phyloP scores from a whole-genome alignment of 2,329 filamentous ascomycete genomes.

The Hymenoscyphus infarciens region DNA sequence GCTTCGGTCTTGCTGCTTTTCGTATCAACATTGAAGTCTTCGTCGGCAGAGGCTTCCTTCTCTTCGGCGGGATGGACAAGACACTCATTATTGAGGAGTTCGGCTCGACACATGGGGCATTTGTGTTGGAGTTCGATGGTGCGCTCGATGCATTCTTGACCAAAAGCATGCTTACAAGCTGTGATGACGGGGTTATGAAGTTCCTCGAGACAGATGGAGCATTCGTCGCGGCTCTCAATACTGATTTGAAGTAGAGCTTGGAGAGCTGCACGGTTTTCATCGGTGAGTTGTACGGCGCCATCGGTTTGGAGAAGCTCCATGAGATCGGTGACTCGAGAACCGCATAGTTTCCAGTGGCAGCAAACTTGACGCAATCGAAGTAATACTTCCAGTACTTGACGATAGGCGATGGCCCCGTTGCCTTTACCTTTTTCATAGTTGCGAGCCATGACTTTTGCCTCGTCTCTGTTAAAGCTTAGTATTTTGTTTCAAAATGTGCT shows the following conservation, averaged over 20 bases:
- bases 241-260: conserved; percentile 73
- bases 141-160: conserved; percentile 66
- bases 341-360: conserved; percentile 83
- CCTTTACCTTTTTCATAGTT: conserved; percentile 51
- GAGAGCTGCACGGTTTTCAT: conserved; percentile 67
- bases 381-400: conserved; percentile 74
- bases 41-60: conserved; percentile 40
- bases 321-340: conserved; percentile 68
- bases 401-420: conserved; percentile 55
- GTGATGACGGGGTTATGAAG: conserved; percentile 76
- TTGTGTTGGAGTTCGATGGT: conserved; percentile 73
- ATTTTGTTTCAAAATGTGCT: background rate
- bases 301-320: conserved; percentile 65
- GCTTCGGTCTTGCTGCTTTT: conserved; percentile 82
- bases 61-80: conserved; percentile 66
- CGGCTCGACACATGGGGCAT: conserved; percentile 79
- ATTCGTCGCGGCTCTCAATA: conserved; percentile 79
- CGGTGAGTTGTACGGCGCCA: conserved; percentile 63
- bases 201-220: conserved; percentile 73
- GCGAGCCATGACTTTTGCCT: conserved; percentile 69
- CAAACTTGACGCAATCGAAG: conserved; percentile 82
- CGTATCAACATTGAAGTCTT: conserved; percentile 57
- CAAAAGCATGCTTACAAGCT: conserved; percentile 78
- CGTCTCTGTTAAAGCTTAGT: conserved; percentile 46
- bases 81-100: conserved; percentile 55